phyloP scores from a whole-genome alignment of 2,329 filamentous ascomycete genomes.

The Pseudodiploospora longispora region DNA sequence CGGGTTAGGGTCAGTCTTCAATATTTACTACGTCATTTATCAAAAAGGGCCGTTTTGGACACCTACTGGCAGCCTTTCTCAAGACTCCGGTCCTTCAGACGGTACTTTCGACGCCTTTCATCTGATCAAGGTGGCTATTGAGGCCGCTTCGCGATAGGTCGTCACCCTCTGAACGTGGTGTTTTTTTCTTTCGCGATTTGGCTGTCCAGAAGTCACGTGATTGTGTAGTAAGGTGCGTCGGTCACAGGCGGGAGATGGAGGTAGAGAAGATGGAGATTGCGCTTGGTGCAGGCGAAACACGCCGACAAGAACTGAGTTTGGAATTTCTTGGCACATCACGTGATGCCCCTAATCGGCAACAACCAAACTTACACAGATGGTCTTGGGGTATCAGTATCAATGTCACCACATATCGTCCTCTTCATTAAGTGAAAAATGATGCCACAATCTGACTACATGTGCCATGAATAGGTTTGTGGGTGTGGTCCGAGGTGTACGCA shows the following conservation, averaged over 20 bases:
- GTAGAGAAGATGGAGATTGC: conserved; percentile 9
- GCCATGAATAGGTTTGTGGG: no score
- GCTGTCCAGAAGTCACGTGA: conserved; percentile 25
- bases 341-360: conserved; percentile 20
- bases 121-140: conserved; percentile 17
- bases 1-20: background rate
- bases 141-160: conserved; percentile 13
- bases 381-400: no score
- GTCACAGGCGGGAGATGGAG: conserved; percentile 4
- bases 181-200: conserved; percentile 18
- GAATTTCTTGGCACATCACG: conserved; percentile 14
- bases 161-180: conserved; percentile 14
- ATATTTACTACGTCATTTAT: conserved; percentile 18
- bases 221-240: conserved; percentile 11
- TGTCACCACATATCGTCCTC: no score
- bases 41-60: conserved; percentile 11
- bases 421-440: no score
- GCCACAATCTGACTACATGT: no score
- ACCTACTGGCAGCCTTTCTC: conserved; percentile 25
- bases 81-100: conserved; percentile 19
- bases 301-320: conserved; percentile 13
- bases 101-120: conserved; percentile 19
- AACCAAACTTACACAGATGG: conserved; percentile 6
- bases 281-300: conserved; percentile 1
- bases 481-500: no score